Evolutionary conservation across 1,284 basidiomycete species (phyloP).

Genomic region (Xerocomus nothofagi): DNA sequence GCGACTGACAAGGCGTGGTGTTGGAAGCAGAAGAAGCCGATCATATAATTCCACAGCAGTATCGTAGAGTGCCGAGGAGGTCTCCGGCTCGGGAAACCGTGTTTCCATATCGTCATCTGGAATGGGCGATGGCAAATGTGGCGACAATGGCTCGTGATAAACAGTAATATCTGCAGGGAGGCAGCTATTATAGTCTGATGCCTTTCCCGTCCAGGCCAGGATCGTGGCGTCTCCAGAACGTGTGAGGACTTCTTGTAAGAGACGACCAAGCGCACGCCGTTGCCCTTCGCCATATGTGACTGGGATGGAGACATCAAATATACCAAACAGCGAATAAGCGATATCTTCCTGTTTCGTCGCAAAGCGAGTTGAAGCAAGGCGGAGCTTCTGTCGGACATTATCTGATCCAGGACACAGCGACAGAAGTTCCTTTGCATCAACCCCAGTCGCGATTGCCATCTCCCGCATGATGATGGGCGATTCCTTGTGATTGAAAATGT

Average conservation of each 20-base stretch:
- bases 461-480: slow-evolving; percentile 16
- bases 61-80: slow-evolving; percentile 1
- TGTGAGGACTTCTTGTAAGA: slow-evolving; percentile 21
- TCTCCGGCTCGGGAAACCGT: slow-evolving; percentile 5
- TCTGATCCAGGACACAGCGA: slow-evolving; percentile 20
- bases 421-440: slow-evolving; percentile 10
- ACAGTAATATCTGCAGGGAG: slow-evolving; percentile 22
- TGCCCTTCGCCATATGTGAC: slow-evolving; percentile 25
- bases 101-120: slow-evolving; percentile 12
- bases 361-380: slow-evolving; percentile 18
- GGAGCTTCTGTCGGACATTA: slow-evolving; percentile 21
- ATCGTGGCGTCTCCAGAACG: slow-evolving; percentile 17
- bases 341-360: slow-evolving; percentile 22
- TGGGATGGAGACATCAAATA: slow-evolving; percentile 22
- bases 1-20: slow-evolving; percentile 17
- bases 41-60: slow-evolving; percentile 18
- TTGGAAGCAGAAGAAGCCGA: slow-evolving; percentile 13
- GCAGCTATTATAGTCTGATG: slow-evolving; percentile 27
- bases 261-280: slow-evolving; percentile 19
- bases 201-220: slow-evolving; percentile 21
- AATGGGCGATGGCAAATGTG: slow-evolving; percentile 11
- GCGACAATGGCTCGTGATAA: slow-evolving; percentile 9
- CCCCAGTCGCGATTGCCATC: slow-evolving; percentile 18
- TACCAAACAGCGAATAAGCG: slow-evolving; percentile 24
- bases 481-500: slow-evolving; percentile 20